Base-by-base conservation (phyloP, 495 filamentous ascomycete species). In the Neurospora sp. region DNA sequence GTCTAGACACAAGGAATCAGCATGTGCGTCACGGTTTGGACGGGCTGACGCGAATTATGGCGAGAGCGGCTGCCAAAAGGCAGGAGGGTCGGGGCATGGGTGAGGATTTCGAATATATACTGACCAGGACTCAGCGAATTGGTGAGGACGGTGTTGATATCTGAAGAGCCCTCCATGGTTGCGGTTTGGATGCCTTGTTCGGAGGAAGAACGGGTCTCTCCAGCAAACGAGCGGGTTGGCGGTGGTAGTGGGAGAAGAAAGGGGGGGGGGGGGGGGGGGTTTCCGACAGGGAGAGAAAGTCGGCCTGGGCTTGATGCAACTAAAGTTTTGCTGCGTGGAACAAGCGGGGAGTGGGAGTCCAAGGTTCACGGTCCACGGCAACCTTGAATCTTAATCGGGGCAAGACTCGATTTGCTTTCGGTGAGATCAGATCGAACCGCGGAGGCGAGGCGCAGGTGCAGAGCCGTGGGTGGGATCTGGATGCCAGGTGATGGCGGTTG, bases 91-190 rank as follows among this genome's bases (percentile, higher is more conserved):
- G 40, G 46, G 72, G 74, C 68, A 74, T 71, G 73, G 6, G 66
- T 53, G 71, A 74, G 16, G 41, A 69, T 71, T 70, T 18, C n/a
- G 41, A 69, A 69, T 35, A 66, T 74, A 72, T 73, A 84, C 89
- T 79, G 84, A 96, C 94, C 94, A 81, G 92, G 89, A 78, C 93
- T 94, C 83, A 97, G 88, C 81, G 94, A 97, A 86, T 92, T 91
- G 81, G 92, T 89, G 86, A 98, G 91, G 84, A 98, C 93, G 75
- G 80, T 82, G 78, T 85, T 86, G 81, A 87, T 87, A 78, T 86
- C 85, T 78, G 83, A 79, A 80, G 82, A 79, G 76, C 79, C 84
- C 81, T 81, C 84, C 85, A 87, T 86, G 75, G 74, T 81, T 75
- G 75, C 77, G 74, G 73, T 78, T 75, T 75, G 74, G 66, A 76